phyloP scores from a whole-genome alignment of 345 rosid species.

The Eutrema yunnanense region DNA sequence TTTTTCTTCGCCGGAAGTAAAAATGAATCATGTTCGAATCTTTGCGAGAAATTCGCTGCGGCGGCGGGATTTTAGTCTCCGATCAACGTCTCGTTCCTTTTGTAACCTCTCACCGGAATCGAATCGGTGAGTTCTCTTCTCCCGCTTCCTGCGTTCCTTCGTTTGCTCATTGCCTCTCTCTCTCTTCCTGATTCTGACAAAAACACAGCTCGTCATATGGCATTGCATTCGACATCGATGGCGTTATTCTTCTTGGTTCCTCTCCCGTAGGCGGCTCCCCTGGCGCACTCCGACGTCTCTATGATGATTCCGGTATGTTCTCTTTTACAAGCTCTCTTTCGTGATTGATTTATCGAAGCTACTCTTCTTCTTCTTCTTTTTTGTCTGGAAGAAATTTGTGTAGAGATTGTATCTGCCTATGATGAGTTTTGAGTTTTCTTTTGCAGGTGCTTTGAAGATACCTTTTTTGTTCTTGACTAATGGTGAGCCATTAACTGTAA shows the following conservation, averaged over 20 bases:
- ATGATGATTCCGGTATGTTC: slow-evolving; percentile 43
- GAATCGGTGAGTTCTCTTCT: slow-evolving; percentile 16
- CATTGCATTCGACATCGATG: slow-evolving; percentile 86
- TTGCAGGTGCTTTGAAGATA: slow-evolving; percentile 59
- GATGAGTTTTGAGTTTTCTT: not conserved
- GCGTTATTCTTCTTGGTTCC: slow-evolving; percentile 71
- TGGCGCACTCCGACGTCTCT: slow-evolving; percentile 50
- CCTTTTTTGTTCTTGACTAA: slow-evolving; percentile 80
- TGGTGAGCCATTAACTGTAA: slow-evolving; percentile 37
- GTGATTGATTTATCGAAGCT: not conserved
- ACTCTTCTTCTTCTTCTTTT: not conserved
- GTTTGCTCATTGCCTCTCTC: slow-evolving; percentile 4
- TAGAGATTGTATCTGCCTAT: not conserved
- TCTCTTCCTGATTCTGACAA: not conserved
- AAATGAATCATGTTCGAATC: slow-evolving; percentile 23
- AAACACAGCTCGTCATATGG: slow-evolving; percentile 50
- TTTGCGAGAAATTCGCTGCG: slow-evolving; percentile 22
- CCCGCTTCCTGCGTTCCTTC: not conserved
- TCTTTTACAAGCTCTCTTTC: not conserved
- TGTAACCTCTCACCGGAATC: slow-evolving; percentile 17
- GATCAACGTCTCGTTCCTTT: slow-evolving; percentile 18
- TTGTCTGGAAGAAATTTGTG: not conserved
- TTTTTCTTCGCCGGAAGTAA: not conserved
- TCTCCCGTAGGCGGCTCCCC: slow-evolving; percentile 71
- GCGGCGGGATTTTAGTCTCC: slow-evolving; percentile 17